Percentiles rank a stretch among this genome's conserved stretches.
These are phyloP conservation scores for Penicillium digitatum DNA, from an alignment of 2,329 filamentous ascomycete species.

Conservation along the genomic window DNA sequence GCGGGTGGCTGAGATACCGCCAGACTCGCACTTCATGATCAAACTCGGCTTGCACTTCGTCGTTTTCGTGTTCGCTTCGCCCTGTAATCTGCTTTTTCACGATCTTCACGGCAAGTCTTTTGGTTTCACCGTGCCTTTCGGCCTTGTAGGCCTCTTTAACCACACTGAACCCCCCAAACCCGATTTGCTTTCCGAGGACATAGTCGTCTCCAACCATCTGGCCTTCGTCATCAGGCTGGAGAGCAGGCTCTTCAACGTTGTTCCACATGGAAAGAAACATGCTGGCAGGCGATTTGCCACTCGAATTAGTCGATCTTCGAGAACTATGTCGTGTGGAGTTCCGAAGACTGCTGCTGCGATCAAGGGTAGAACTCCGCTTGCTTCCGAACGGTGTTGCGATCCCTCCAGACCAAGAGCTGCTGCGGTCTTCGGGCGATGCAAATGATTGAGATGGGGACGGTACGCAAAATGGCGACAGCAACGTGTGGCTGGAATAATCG, in stretches of 20 bases:
- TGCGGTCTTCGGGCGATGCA: constrained; percentile 40
- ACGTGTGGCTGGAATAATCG: constrained; percentile 32
- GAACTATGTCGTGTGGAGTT: constrained; percentile 37
- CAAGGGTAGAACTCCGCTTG: constrained; percentile 36
- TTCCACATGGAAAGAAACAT: constrained; percentile 56
- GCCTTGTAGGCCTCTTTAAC: constrained; percentile 65
- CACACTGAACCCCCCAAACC: constrained; percentile 62
- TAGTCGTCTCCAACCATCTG: constrained; percentile 64
- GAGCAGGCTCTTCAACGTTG: constrained; percentile 38
- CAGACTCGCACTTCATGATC: constrained; percentile 66
- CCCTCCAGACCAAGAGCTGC: constrained; percentile 39
- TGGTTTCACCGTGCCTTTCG: constrained; percentile 52
- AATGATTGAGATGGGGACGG: constrained; percentile 38
- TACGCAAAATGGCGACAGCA: constrained; percentile 38
- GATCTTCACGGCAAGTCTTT: constrained; percentile 60
- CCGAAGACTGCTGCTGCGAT: constrained; percentile 36
- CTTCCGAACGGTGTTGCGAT: constrained; percentile 32
- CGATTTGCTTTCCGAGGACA: constrained; percentile 63
- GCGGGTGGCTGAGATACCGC: constrained; percentile 60
- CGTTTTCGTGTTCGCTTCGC: constrained; percentile 58
- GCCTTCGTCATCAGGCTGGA: constrained; percentile 62
- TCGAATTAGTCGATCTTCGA: constrained; percentile 48
- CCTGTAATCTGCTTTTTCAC: constrained; percentile 57
- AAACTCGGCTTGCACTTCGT: constrained; percentile 62
- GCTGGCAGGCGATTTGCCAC: constrained; percentile 56